Conservation (phyloP, 495 filamentous ascomycete species). For the Aspergillus asperescens region DNA sequence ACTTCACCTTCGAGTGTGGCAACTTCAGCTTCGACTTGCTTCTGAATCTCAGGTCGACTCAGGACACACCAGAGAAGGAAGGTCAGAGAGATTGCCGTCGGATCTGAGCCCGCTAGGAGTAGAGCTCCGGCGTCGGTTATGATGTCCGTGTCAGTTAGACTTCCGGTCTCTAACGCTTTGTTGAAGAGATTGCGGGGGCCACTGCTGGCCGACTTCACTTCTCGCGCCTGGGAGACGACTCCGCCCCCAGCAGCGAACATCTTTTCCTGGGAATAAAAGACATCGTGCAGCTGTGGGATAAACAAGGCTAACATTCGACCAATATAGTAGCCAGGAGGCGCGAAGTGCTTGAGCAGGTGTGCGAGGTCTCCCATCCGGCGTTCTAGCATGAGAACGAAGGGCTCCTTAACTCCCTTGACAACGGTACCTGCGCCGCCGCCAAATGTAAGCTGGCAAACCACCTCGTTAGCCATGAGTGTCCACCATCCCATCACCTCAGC, state of each 20-base stretch:
- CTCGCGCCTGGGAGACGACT: background rate
- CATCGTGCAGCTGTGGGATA: background rate
- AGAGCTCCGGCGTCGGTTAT: conserved; percentile 20
- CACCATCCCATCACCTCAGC: conserved; percentile 43
- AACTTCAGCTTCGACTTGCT: conserved; percentile 41
- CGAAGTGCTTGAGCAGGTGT: conserved; percentile 2
- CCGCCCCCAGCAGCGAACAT: background rate
- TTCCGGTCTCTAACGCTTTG: background rate
- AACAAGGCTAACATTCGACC: background rate
- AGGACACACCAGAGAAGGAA: conserved; percentile 38
- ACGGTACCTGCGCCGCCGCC: conserved; percentile 26
- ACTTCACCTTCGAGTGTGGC: conserved; percentile 27
- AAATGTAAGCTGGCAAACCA: conserved; percentile 45
- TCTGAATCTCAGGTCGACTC: conserved; percentile 25
- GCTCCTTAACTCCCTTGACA: conserved; percentile 27
- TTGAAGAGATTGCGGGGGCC: background rate
- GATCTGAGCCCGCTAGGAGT: conserved; percentile 47
- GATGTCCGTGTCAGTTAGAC: background rate
- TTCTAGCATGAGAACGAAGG: conserved; percentile 1
- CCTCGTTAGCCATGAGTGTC: conserved; percentile 42
- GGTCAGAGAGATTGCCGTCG: conserved; percentile 42
- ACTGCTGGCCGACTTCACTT: background rate
- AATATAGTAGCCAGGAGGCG: background rate
- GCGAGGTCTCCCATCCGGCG: background rate
- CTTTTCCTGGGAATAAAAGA: background rate